A percentile compares a stretch with the other conserved stretches of the same genome.
These are phyloP conservation scores for Paraconiothyrium brasiliense DNA, from an alignment of 2,329 filamentous ascomycete genomes.

Conservation along the genomic window DNA sequence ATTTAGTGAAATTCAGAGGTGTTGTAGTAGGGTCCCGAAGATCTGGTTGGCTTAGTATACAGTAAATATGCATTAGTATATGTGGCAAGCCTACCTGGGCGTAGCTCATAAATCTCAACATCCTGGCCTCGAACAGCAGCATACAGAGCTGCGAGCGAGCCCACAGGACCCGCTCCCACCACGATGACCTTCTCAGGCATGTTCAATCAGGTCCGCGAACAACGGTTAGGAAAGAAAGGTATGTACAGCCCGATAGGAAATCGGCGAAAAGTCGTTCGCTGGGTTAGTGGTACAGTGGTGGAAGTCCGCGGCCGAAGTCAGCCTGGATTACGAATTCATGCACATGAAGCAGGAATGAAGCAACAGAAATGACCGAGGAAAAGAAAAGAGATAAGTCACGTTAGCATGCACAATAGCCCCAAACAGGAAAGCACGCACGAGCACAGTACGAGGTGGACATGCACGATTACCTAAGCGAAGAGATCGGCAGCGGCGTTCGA, in stretches of 20 bases:
- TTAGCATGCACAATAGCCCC: slow-evolving; percentile 5
- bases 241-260: neutral
- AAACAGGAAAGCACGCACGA: slow-evolving; percentile 11
- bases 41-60: slow-evolving; percentile 65
- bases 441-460: neutral
- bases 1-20: slow-evolving; percentile 94
- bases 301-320: slow-evolving; percentile 11
- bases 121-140: slow-evolving; percentile 86
- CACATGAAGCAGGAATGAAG: slow-evolving; percentile 3
- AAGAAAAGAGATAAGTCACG: slow-evolving; percentile 9
- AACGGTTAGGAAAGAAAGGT: slow-evolving; percentile 12
- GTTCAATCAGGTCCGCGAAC: slow-evolving; percentile 9
- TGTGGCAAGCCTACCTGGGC: slow-evolving; percentile 72
- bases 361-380: neutral
- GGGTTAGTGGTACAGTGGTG: neutral
- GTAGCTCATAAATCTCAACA: slow-evolving; percentile 93
- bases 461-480: slow-evolving; percentile 10
- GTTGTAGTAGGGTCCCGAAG: slow-evolving; percentile 82
- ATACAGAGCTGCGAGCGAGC: slow-evolving; percentile 90
- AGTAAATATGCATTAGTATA: neutral
- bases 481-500: slow-evolving; percentile 13
- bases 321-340: neutral
- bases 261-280: neutral
- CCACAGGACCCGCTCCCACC: slow-evolving; percentile 92
- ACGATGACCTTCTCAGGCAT: slow-evolving; percentile 76